Evolutionary conservation across 2,329 filamentous ascomycete species (phyloP).

Genomic region (Neophaeococcomyces mojaviensis): DNA sequence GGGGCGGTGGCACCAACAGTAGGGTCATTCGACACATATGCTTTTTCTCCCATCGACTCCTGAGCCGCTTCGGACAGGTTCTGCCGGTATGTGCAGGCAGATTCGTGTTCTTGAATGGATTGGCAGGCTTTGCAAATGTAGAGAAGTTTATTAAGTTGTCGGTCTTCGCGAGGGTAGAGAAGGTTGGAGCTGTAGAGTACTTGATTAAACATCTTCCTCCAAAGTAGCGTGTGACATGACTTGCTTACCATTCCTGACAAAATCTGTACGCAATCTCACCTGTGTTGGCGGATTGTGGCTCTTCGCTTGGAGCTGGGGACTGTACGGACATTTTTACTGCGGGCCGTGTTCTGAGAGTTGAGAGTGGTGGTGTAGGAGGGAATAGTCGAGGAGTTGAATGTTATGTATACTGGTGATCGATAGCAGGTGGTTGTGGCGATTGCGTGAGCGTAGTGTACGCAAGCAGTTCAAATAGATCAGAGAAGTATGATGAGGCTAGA

Average conservation of each 20-base stretch:
- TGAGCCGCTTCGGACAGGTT: slow-evolving; percentile 83
- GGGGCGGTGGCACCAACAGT: slow-evolving; percentile 66
- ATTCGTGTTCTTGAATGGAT: slow-evolving; percentile 77
- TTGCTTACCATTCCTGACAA: slow-evolving; percentile 78
- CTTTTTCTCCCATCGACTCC: slow-evolving; percentile 93
- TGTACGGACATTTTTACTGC: slow-evolving; percentile 28
- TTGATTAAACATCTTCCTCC: slow-evolving; percentile 10
- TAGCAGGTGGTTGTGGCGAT: too few species aligned
- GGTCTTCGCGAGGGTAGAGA: slow-evolving; percentile 94
- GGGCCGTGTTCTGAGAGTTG: neutral
- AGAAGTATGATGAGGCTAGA: too few species aligned
- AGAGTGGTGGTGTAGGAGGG: neutral
- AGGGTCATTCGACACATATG: slow-evolving; percentile 94
- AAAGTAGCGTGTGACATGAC: slow-evolving; percentile 9
- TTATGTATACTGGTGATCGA: too few species aligned
- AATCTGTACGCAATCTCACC: slow-evolving; percentile 84
- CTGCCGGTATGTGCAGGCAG: slow-evolving; percentile 92
- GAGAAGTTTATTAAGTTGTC: slow-evolving; percentile 72
- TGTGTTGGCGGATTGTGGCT: slow-evolving; percentile 30
- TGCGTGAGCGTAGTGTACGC: too few species aligned
- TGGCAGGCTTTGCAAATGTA: slow-evolving; percentile 95
- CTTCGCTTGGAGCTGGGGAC: slow-evolving; percentile 33
- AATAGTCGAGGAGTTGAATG: too few species aligned
- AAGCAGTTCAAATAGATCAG: too few species aligned
- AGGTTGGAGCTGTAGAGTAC: slow-evolving; percentile 68